phyloP scores from a whole-genome alignment of 768 basidiomycete species.

The Mycena metata region DNA sequence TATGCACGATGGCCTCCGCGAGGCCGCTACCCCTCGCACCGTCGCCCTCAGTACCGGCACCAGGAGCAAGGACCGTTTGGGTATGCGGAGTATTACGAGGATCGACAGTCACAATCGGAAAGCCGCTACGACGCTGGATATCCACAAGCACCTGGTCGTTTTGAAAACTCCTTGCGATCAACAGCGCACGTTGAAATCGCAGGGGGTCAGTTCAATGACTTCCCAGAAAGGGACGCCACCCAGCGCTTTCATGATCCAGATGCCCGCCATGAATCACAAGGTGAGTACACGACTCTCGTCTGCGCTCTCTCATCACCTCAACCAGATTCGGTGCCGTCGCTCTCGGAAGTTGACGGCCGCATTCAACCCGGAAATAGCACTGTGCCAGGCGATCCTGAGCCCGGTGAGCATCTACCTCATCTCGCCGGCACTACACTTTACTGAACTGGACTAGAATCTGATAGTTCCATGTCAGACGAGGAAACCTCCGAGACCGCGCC shows the following conservation, averaged over 20 bases:
- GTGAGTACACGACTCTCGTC: neutral
- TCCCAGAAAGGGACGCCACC: neutral
- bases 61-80: slow-evolving; percentile 23
- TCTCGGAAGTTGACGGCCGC: neutral
- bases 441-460: slow-evolving; percentile 9
- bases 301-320: neutral
- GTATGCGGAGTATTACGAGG: slow-evolving; percentile 22
- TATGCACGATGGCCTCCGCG: slow-evolving; percentile 9
- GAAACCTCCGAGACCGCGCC: neutral
- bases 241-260: neutral
- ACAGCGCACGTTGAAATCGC: slow-evolving; percentile 12
- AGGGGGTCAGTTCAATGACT: slow-evolving; percentile 19
- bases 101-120: neutral
- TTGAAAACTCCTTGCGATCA: slow-evolving; percentile 15
- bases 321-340: neutral
- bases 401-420: slow-evolving; percentile 7
- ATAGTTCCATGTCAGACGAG: slow-evolving; percentile 9
- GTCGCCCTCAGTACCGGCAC: slow-evolving; percentile 17
- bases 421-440: neutral
- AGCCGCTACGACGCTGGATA: slow-evolving; percentile 5
- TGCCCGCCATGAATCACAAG: slow-evolving; percentile 19
- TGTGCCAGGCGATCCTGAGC: neutral
- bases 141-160: neutral
- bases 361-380: neutral
- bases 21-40: neutral